Evolutionary conservation across 305 asterid genomes (phyloP).

Genomic region (Petunia hybrid): DNA sequence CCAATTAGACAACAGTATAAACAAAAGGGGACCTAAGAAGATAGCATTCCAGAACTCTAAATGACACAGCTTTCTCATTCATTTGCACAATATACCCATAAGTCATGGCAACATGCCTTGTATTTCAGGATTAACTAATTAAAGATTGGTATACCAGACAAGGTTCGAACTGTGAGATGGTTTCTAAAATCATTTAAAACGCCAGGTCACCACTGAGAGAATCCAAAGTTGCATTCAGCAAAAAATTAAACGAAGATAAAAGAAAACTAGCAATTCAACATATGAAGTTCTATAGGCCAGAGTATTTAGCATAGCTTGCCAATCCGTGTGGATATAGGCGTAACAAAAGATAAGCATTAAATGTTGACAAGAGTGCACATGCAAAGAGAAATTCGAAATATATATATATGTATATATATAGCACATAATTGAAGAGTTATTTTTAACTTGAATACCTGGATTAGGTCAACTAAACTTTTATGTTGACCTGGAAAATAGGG

Average conservation of each 20-base stretch:
- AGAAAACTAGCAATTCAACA: neutral
- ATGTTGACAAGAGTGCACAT: neutral
- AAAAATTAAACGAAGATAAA: too few relatives aligned
- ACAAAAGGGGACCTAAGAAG: conserved; percentile 24
- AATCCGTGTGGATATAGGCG: neutral
- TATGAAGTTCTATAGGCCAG: neutral
- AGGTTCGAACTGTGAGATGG: neutral
- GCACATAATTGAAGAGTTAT: conserved; percentile 12
- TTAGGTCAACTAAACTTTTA: conserved; percentile 73
- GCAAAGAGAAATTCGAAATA: neutral
- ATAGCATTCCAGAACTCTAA: conserved; percentile 20
- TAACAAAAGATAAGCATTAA: conserved; percentile 20
- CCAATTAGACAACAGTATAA: conserved; percentile 33
- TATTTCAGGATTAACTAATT: neutral
- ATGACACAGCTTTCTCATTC: conserved; percentile 22
- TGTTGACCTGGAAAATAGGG: conserved; percentile 58
- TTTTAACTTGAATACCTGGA: conserved; percentile 60
- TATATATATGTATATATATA: too few relatives aligned
- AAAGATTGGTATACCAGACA: neutral
- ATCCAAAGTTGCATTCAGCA: neutral
- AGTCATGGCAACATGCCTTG: neutral
- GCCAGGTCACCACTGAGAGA: neutral
- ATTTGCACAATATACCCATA: conserved; percentile 23
- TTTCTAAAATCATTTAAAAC: neutral
- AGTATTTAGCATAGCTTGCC: neutral